Evolutionary conservation across 1,284 basidiomycete genomes (phyloP).

Genomic region (Flammula alnicola): DNA sequence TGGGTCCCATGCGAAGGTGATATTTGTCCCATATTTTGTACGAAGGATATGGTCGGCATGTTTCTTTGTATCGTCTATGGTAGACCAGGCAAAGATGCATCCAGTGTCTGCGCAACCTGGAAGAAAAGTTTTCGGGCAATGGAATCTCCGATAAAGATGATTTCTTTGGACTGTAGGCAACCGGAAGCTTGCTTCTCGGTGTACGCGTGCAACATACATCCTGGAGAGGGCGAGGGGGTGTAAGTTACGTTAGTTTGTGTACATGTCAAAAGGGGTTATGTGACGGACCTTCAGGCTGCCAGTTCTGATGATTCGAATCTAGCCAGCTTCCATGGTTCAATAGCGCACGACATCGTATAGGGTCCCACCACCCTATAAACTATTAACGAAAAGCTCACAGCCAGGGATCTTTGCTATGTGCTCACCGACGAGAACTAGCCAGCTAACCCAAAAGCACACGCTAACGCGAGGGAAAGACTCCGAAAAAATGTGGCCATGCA

Average conservation of each 20-base stretch:
- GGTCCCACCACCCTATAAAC: constrained; percentile 67
- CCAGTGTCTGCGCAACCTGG: constrained; percentile 65
- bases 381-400: constrained; percentile 1
- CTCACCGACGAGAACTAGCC: constrained; percentile 56
- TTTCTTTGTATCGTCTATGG: constrained; percentile 64
- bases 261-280: background rate
- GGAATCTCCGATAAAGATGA: constrained; percentile 88
- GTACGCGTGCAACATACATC: constrained; percentile 78
- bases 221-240: constrained; percentile 40
- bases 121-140: constrained; percentile 82
- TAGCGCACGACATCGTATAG: constrained; percentile 72
- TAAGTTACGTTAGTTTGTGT: too few relatives aligned
- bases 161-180: constrained; percentile 57
- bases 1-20: constrained; percentile 82
- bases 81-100: constrained; percentile 57
- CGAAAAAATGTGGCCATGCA: constrained; percentile 57
- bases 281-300: constrained; percentile 83
- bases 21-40: constrained; percentile 48
- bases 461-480: constrained; percentile 48
- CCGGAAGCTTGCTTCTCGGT: constrained; percentile 52
- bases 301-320: constrained; percentile 66
- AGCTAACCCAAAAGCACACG: constrained; percentile 42
- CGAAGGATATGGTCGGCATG: constrained; percentile 65
- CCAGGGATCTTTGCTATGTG: constrained; percentile 1
- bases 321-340: constrained; percentile 81